Evolutionary conservation across 2,329 filamentous ascomycete genomes (phyloP), one percentile per base, ranked within the genome.

Genomic region (Arthrinium puccinioides): DNA sequence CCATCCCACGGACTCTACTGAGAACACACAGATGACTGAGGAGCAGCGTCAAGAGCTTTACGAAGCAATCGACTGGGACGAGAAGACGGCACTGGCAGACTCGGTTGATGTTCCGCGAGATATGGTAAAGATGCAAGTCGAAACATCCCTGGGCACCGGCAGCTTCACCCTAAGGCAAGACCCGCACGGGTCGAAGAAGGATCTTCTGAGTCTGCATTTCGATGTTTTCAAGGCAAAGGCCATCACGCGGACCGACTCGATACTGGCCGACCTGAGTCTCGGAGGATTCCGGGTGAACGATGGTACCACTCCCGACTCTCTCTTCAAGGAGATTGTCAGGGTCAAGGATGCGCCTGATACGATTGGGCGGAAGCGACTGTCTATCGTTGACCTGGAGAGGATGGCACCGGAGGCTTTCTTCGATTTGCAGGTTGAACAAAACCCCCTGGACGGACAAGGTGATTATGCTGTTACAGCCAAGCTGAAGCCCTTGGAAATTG

Each of bases 51-150:
- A 97, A 57, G 90, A 98, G 61, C 74, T 99, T 9, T 98, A 97
- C 59, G 84, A 94, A 49, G 94, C 87, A 34, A 99, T 99, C 51
- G 92, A 97, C 52, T 99, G 90, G 82, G 87, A 98, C 44, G 92
- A 99, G 61, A 97, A 96, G 67, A 82, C 89, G 42, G 86, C 84
- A 2, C 73, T 98, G 26, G 74, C 87, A 0, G 88, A 95, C 48
- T 82, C 84, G 28, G 82, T 99, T 4, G 92, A 98, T 49, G 71
- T 88, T 21, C 94, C 94, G 0, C 79, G 86, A 37, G 92, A 99
- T 50, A 87, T 87, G 9, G 74, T 98, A 52, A 96, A 97, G 61
- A 72, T 97, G 59, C 87, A 96, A 56, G 69, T 98, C 33, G 88
- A 97, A 56, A 83, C 92, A 34, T 90, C 86, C 38, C 78, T 99